Evolutionary conservation across 2,329 filamentous ascomycete species (phyloP).

Genomic region (Sarocladium strictum): DNA sequence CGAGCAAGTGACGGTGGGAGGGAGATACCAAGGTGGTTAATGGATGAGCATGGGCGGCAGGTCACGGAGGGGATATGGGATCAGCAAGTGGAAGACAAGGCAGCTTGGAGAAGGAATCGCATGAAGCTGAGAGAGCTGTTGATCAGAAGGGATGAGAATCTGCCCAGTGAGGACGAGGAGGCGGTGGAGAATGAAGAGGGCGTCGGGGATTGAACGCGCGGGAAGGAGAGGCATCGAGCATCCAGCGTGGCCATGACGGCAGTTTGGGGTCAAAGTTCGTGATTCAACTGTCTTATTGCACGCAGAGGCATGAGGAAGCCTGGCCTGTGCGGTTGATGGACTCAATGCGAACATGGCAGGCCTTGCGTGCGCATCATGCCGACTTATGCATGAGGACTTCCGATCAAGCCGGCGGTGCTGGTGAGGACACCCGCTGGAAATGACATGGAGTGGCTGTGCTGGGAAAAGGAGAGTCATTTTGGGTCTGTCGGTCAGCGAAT

Average conservation of each 20-base stretch:
- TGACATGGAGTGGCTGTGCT: neutral
- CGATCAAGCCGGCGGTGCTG: neutral
- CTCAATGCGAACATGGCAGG: too few relatives aligned
- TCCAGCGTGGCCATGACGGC: neutral
- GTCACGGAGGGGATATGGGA: constrained; percentile 52
- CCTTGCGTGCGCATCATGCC: neutral
- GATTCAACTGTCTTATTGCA: too few relatives aligned
- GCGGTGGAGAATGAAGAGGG: constrained; percentile 15
- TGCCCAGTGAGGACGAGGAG: constrained; percentile 36
- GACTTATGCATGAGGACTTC: neutral
- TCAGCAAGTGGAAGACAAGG: constrained; percentile 43
- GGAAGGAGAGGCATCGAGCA: too few relatives aligned
- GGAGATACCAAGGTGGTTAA: constrained; percentile 24
- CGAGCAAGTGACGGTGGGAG: constrained; percentile 7
- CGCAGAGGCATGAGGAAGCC: too few relatives aligned
- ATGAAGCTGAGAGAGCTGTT: constrained; percentile 38
- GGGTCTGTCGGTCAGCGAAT: too few relatives aligned
- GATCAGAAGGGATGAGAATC: constrained; percentile 37
- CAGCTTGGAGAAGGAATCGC: constrained; percentile 38
- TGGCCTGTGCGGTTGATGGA: too few relatives aligned
- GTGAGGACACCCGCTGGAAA: neutral
- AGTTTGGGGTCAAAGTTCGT: too few relatives aligned
- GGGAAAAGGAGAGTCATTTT: too few relatives aligned
- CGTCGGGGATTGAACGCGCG: too few relatives aligned
- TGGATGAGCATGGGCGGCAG: constrained; percentile 45